A percentile compares a stretch with the other conserved stretches of the same genome.
Evolutionary conservation across 2,329 filamentous ascomycete species (phyloP).

Genomic region (Diaporthe sp.): DNA sequence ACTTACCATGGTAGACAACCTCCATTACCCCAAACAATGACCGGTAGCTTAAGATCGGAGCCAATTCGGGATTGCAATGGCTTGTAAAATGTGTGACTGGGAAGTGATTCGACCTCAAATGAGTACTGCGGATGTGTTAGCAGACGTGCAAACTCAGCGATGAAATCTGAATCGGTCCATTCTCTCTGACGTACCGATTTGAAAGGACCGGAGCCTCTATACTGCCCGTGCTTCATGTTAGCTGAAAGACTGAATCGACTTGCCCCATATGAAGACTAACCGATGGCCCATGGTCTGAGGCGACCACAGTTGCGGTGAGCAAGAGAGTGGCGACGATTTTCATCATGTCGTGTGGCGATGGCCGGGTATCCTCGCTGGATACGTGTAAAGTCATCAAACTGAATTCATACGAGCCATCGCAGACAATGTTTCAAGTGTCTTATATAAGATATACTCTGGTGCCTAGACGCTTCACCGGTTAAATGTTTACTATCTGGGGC

Average conservation of each 20-base stretch:
- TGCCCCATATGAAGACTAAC: background rate
- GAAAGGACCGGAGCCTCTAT: no score
- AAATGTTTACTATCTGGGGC: no score
- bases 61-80: background rate
- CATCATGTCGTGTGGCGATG: no score
- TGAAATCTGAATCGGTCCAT: background rate
- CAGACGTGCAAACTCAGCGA: background rate
- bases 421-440: background rate
- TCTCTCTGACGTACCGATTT: no score
- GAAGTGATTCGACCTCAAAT: background rate
- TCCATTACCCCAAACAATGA: background rate
- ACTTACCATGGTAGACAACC: background rate
- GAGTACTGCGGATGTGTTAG: background rate
- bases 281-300: background rate
- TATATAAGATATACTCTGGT: no score
- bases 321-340: no score
- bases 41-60: background rate
- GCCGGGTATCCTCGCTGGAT: no score
- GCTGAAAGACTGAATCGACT: no score
- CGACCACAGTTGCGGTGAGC: background rate
- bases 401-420: background rate
- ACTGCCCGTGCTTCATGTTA: no score
- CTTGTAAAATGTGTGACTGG: background rate
- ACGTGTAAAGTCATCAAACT: no score
- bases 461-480: no score